A percentile compares a stretch with the other conserved stretches of the same genome.
These are phyloP conservation scores for Fusarium foetens DNA, from an alignment of 2,329 filamentous ascomycete species.

Conservation along the genomic window DNA sequence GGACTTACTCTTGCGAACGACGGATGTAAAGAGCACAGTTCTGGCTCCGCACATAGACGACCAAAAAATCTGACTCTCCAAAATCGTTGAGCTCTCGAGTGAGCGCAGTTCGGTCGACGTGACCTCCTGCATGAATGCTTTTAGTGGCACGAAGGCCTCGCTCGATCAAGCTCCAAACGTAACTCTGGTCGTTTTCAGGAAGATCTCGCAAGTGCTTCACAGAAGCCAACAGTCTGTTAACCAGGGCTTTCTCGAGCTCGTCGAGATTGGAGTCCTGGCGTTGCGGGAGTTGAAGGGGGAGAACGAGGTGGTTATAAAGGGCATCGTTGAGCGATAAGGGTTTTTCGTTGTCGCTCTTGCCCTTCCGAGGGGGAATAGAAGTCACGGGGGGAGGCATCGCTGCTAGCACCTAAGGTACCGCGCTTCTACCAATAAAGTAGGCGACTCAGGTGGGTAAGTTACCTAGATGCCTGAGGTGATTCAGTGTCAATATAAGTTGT, in stretches of 20 bases:
- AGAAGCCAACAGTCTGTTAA: constrained; percentile 26
- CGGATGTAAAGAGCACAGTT: constrained; percentile 49
- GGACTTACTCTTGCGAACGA: constrained; percentile 42
- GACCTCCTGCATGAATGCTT: constrained; percentile 23
- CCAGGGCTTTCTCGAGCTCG: constrained; percentile 25
- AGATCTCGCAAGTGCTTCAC: constrained; percentile 31
- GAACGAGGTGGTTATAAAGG: constrained; percentile 40
- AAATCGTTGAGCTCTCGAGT: constrained; percentile 29
- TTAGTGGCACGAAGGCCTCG: constrained; percentile 37
- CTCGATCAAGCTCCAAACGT: constrained; percentile 29
- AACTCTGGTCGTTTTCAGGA: constrained; percentile 16
- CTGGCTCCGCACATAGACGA: constrained; percentile 41
- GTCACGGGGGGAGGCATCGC: neutral
- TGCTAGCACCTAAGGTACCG: neutral
- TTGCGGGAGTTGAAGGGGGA: constrained; percentile 40
- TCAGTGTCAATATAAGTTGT: neutral
- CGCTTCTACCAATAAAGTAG: neutral
- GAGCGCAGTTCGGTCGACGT: constrained; percentile 32
- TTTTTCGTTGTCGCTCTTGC: neutral
- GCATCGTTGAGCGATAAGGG: constrained; percentile 27
- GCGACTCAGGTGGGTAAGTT: no score
- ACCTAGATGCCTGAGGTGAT: neutral
- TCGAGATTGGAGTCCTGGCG: constrained; percentile 26
- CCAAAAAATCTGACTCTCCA: constrained; percentile 27
- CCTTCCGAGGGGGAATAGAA: neutral